phyloP scores from a whole-genome alignment of 108 stramenopile species.

The Fistulifera solaris region DNA sequence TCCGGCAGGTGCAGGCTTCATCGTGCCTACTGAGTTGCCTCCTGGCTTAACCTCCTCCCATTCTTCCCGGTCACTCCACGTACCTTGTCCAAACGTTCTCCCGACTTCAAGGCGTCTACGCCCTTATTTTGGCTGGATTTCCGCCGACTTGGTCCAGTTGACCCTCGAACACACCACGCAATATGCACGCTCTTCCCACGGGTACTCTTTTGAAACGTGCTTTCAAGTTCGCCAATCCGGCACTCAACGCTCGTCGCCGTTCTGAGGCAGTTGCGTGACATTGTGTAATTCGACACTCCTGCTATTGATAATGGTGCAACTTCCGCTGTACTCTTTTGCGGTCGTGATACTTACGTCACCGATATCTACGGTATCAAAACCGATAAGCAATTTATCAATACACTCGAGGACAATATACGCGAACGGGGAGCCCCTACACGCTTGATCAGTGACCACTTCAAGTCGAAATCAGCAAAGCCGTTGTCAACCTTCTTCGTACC shows the following conservation, averaged over 20 bases:
- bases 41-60: too few relatives aligned
- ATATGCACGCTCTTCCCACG: conserved; percentile 1
- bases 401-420: too few relatives aligned
- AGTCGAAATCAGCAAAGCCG: conserved; percentile 6
- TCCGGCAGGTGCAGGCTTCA: too few relatives aligned
- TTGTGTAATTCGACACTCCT: conserved; percentile 16
- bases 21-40: too few relatives aligned
- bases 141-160: conserved; percentile 5
- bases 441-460: conserved; percentile 13
- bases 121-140: conserved; percentile 7
- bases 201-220: not conserved
- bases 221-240: conserved; percentile 8
- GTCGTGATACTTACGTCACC: not conserved
- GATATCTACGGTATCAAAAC: conserved; percentile 14
- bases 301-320: conserved; percentile 11
- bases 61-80: too few relatives aligned
- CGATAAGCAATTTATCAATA: too few relatives aligned
- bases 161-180: conserved; percentile 5
- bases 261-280: too few relatives aligned
- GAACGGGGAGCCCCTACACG: too few relatives aligned
- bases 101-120: conserved; percentile 3
- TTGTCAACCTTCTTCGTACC: conserved; percentile 7
- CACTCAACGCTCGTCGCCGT: conserved; percentile 14
- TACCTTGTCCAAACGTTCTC: too few relatives aligned
- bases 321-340: conserved; percentile 11